These are phyloP conservation scores for Hypoxylon sp. DNA, from an alignment of 2,329 filamentous ascomycete genomes.

Conservation along the genomic window DNA sequence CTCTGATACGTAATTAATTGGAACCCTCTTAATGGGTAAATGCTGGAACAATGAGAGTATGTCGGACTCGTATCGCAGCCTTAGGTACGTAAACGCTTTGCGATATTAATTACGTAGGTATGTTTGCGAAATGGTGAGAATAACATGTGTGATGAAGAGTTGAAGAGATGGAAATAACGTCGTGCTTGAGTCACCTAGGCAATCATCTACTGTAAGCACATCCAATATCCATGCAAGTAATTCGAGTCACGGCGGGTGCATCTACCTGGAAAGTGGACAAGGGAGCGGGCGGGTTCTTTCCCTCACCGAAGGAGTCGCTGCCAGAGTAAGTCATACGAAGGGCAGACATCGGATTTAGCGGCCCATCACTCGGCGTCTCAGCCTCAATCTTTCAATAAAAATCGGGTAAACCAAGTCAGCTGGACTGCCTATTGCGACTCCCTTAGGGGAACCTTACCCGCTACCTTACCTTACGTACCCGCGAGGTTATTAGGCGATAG, in stretches of 20 bases:
- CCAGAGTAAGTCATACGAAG: conserved; percentile 8
- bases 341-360: conserved; percentile 22
- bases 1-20: conserved; percentile 21
- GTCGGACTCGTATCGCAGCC: background rate
- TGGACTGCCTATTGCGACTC: conserved; percentile 6
- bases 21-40: conserved; percentile 12
- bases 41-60: background rate
- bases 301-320: conserved; percentile 13
- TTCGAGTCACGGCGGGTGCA: conserved; percentile 1
- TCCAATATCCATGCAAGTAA: conserved; percentile 3
- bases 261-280: background rate
- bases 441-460: background rate
- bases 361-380: conserved; percentile 26
- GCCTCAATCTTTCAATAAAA: conserved; percentile 23
- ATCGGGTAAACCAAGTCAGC: conserved; percentile 11
- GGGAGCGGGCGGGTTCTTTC: background rate
- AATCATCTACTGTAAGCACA: background rate
- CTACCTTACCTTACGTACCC: background rate
- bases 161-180: conserved; percentile 8
- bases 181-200: background rate
- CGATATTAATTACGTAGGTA: conserved; percentile 7
- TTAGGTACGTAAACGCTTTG: background rate
- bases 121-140: conserved; percentile 1
- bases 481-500: background rate
- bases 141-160: conserved; percentile 4